phyloP scores from a whole-genome alignment of 208 protist genomes.

The Trypanosoma theileri region DNA sequence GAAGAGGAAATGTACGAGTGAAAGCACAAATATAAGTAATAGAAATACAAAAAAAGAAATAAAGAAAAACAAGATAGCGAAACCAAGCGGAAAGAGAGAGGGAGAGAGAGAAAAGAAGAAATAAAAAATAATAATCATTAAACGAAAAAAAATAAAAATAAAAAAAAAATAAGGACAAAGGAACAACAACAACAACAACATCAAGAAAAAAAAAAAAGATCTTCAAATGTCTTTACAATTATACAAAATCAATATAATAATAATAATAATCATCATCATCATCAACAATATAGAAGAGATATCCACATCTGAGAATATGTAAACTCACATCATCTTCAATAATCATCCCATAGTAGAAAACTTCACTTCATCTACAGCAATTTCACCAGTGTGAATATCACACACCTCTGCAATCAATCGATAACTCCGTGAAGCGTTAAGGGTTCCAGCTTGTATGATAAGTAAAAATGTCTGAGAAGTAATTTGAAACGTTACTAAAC shows the following conservation, averaged over 20 bases:
- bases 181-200: no score
- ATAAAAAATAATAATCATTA: background rate
- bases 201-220: no score
- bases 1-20: background rate
- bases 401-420: constrained; percentile 13
- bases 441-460: constrained; percentile 2
- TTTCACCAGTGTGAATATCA: constrained; percentile 16
- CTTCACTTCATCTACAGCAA: background rate
- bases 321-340: background rate
- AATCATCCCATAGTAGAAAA: background rate
- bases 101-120: background rate
- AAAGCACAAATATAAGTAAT: background rate
- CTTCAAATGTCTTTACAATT: no score
- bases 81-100: no score
- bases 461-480: constrained; percentile 21
- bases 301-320: background rate
- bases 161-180: background rate
- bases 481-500: constrained; percentile 22
- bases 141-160: background rate
- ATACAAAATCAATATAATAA: background rate
- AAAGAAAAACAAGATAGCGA: constrained; percentile 17
- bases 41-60: constrained; percentile 11
- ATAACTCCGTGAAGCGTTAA: constrained; percentile 5
- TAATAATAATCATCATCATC: no score
- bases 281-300: no score